A percentile compares a stretch with the other conserved stretches of the same genome.
Evolutionary conservation across 2,329 filamentous ascomycete genomes (phyloP).

Genomic region (Tolypocladium cylindrosporum): DNA sequence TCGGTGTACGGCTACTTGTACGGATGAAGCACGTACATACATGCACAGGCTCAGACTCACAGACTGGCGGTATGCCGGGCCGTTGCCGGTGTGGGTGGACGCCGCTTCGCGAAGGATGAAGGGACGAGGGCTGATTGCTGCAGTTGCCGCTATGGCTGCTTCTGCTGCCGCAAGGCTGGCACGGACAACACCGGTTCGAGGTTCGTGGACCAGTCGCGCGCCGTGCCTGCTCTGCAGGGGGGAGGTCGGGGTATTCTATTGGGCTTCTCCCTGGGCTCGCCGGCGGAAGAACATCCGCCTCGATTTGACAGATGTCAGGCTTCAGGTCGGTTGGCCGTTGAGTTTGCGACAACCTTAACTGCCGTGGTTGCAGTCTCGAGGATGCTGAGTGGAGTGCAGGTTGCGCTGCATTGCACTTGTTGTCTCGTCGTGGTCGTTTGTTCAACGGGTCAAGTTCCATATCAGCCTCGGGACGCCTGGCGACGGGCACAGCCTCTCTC

Average conservation of each 20-base stretch:
- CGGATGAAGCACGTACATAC: background rate
- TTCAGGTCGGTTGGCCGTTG: background rate
- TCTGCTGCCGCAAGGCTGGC: background rate
- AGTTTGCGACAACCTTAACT: background rate
- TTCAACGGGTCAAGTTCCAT: background rate
- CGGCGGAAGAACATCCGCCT: background rate
- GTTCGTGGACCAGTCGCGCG: background rate
- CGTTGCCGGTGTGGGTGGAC: background rate
- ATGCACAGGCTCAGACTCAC: background rate
- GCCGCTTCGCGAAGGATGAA: background rate
- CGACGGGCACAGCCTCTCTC: background rate
- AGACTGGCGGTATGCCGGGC: background rate
- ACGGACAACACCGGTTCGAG: background rate
- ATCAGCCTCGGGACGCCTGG: background rate
- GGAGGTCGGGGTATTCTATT: background rate
- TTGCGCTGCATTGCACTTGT: background rate
- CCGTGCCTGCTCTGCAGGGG: background rate
- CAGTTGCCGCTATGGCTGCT: background rate
- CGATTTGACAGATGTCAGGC: background rate
- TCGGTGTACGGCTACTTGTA: background rate
- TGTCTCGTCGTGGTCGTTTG: background rate
- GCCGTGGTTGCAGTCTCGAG: background rate
- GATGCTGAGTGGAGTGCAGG: background rate
- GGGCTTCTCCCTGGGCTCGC: background rate
- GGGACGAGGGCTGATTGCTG: background rate